Percentiles rank a stretch among this genome's conserved stretches.
phyloP scores from a whole-genome alignment of 179 eudicot genomes.

The Beta lomatogona region DNA sequence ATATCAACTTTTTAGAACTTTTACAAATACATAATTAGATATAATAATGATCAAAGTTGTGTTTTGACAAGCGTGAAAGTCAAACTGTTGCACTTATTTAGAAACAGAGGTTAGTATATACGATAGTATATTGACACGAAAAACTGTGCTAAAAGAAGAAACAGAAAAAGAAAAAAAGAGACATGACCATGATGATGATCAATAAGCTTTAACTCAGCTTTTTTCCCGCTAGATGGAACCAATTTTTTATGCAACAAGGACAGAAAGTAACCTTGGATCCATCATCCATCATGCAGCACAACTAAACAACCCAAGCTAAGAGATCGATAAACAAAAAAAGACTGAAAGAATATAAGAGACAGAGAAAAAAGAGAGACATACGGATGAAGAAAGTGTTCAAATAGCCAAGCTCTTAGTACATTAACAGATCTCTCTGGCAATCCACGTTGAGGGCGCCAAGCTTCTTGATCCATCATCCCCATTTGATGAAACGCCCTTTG shows the following conservation, averaged over 20 bases:
- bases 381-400: conserved; percentile 98
- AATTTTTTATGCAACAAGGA: conserved; percentile 24
- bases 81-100: too few species aligned
- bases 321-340: neutral
- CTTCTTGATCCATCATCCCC: conserved; percentile 96
- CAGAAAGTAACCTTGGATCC: conserved; percentile 41
- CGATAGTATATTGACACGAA: neutral
- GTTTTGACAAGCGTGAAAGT: too few species aligned
- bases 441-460: conserved; percentile 98
- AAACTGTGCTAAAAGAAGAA: conserved; percentile 6
- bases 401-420: conserved; percentile 88
- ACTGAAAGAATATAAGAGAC: neutral
- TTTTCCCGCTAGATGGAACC: conserved; percentile 27
- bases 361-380: conserved; percentile 37
- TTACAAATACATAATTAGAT: too few species aligned
- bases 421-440: conserved; percentile 92
- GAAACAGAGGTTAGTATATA: too few species aligned
- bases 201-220: conserved; percentile 27
- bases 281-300: conserved; percentile 23
- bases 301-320: neutral
- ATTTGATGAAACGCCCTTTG: conserved; percentile 92
- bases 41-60: too few species aligned
- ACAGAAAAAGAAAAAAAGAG: conserved; percentile 4
- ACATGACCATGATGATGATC: conserved; percentile 22
- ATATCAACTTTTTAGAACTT: too few species aligned